phyloP scores from a whole-genome alignment of 352 stramenopile genomes.

The Globisporangium okanoganense region DNA sequence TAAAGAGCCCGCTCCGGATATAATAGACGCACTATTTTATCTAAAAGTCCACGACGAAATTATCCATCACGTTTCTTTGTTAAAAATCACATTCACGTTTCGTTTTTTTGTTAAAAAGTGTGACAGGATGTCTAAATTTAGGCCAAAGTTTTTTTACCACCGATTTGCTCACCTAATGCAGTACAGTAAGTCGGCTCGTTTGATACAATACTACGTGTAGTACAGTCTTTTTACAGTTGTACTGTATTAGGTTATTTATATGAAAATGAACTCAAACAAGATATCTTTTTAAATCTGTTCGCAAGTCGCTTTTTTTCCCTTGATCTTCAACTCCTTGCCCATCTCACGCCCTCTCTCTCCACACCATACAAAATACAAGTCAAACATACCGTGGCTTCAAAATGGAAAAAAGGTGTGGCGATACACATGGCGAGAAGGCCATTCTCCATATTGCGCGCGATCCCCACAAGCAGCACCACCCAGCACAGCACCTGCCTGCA shows the following conservation, averaged over 20 bases:
- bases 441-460: conserved; percentile 6
- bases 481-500: too few relatives aligned
- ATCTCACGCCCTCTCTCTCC: conserved; percentile 6
- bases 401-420: background rate
- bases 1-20: too few relatives aligned
- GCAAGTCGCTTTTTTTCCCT: conserved; percentile 1
- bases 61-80: too few relatives aligned
- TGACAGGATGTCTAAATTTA: background rate
- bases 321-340: conserved; percentile 5
- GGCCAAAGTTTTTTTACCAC: too few relatives aligned
- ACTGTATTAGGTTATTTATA: too few relatives aligned
- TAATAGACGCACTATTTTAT: too few relatives aligned
- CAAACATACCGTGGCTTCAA: conserved; percentile 2
- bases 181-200: background rate
- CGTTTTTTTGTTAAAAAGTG: background rate
- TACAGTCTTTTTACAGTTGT: too few relatives aligned
- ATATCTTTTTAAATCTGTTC: background rate
- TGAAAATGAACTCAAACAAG: background rate
- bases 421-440: background rate
- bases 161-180: background rate
- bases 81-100: background rate
- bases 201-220: too few relatives aligned
- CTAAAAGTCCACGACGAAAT: too few relatives aligned
- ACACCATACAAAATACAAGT: conserved; percentile 5
- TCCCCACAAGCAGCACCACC: background rate